phyloP scores from a whole-genome alignment of 257 asterid species.

The Osmanthus fragrans region DNA sequence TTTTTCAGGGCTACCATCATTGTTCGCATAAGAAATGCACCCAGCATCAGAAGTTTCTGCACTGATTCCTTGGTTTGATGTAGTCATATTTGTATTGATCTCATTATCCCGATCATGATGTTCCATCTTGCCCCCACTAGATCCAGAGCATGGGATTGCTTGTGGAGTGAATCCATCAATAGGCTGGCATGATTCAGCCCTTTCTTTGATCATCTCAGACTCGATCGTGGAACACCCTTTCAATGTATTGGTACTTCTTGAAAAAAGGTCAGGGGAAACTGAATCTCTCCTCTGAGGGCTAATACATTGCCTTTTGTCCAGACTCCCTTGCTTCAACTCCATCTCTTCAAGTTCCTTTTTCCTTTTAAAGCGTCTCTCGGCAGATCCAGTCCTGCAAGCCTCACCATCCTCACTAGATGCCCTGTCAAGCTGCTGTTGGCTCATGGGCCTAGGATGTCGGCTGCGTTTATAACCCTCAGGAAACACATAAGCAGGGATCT shows the following conservation, averaged over 20 bases:
- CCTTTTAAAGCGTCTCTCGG: slow-evolving; percentile 52
- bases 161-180: slow-evolving; percentile 11
- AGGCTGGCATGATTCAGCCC: slow-evolving; percentile 21
- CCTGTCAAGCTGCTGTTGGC: slow-evolving; percentile 49
- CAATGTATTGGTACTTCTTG: slow-evolving; percentile 28
- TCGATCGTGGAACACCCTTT: slow-evolving; percentile 32
- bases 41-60: slow-evolving; percentile 38
- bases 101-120: slow-evolving; percentile 24
- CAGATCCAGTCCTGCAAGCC: slow-evolving; percentile 41
- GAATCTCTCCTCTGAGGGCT: slow-evolving; percentile 64
- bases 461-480: slow-evolving; percentile 77
- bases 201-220: slow-evolving; percentile 29
- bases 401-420: slow-evolving; percentile 38
- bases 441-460: slow-evolving; percentile 49
- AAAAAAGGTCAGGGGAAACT: slow-evolving; percentile 62
- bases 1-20: slow-evolving; percentile 24
- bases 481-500: slow-evolving; percentile 77
- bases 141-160: slow-evolving; percentile 14
- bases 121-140: slow-evolving; percentile 18
- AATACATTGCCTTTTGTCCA: slow-evolving; percentile 50
- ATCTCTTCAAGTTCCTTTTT: slow-evolving; percentile 53
- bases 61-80: slow-evolving; percentile 18
- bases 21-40: slow-evolving; percentile 24
- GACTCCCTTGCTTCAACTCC: slow-evolving; percentile 41
- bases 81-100: slow-evolving; percentile 12